A percentile compares a stretch with the other conserved stretches of the same genome.
These are phyloP conservation scores for Malbranchea zuffiana DNA, from an alignment of 2,329 filamentous ascomycete species.

Conservation along the genomic window DNA sequence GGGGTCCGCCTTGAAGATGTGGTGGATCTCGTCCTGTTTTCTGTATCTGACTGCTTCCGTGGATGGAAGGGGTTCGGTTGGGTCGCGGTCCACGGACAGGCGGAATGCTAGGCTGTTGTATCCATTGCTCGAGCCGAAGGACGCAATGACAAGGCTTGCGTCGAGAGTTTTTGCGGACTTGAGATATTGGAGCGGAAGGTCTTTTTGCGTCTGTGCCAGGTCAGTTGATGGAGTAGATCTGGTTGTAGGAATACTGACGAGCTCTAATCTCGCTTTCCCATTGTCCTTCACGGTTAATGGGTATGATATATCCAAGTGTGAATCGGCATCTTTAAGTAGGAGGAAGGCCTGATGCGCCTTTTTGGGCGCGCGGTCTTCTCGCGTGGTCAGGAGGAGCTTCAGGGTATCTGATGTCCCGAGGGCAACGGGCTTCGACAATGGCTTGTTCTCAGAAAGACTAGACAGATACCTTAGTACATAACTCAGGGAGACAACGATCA, in stretches of 20 bases:
- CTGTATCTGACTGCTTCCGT: conserved; percentile 71
- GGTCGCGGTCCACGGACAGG: conserved; percentile 54
- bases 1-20: conserved; percentile 74
- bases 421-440: conserved; percentile 52
- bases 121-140: conserved; percentile 64
- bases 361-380: conserved; percentile 66
- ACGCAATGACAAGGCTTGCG: conserved; percentile 74
- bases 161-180: conserved; percentile 55
- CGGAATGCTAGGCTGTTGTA: conserved; percentile 63
- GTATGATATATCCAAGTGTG: conserved; percentile 77
- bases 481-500: background rate
- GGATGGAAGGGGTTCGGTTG: conserved; percentile 47
- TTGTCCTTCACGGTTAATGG: conserved; percentile 73
- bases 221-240: conserved; percentile 7
- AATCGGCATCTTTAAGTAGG: conserved; percentile 60
- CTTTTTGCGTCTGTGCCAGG: conserved; percentile 61
- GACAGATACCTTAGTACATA: background rate
- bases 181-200: conserved; percentile 76
- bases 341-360: conserved; percentile 92
- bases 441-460: conserved; percentile 50
- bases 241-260: conserved; percentile 49
- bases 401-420: conserved; percentile 61
- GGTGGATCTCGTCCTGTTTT: conserved; percentile 73
- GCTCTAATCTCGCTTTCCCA: conserved; percentile 72
- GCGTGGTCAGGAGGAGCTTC: conserved; percentile 71